A percentile compares a stretch with the other conserved stretches of the same genome.
Conservation (phyloP, 2,329 filamentous ascomycete species). For the Leptographium radiaticola region DNA sequence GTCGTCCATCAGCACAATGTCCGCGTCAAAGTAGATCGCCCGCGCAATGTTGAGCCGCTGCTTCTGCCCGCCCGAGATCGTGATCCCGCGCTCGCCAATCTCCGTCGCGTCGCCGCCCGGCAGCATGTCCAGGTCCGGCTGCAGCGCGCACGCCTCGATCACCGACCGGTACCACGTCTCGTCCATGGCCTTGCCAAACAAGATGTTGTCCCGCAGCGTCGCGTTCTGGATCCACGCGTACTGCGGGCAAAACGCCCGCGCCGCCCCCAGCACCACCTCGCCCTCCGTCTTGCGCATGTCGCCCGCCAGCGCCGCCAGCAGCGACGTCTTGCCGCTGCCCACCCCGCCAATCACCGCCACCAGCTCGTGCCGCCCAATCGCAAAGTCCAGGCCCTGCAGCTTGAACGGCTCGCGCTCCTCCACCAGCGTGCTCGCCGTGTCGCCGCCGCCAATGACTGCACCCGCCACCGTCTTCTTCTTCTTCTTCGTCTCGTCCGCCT, state of each 20-base stretch:
- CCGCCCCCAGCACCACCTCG: conserved; percentile 61
- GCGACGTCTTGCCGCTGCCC: conserved; percentile 78
- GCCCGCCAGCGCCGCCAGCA: conserved; percentile 78
- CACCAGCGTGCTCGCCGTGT: conserved; percentile 40
- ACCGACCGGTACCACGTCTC: conserved; percentile 70
- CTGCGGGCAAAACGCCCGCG: conserved; percentile 83
- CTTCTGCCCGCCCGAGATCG: conserved; percentile 89
- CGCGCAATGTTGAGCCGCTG: conserved; percentile 90
- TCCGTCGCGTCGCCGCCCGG: conserved; percentile 80
- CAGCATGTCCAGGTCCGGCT: conserved; percentile 83
- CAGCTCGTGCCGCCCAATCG: conserved; percentile 61
- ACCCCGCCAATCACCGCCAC: conserved; percentile 81
- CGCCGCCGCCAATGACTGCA: conserved; percentile 18
- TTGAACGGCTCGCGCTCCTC: conserved; percentile 57
- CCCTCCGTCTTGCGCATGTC: conserved; percentile 82
- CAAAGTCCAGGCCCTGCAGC: conserved; percentile 53
- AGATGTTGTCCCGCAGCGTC: conserved; percentile 74
- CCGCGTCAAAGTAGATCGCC: conserved; percentile 56
- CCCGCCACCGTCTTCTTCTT: background rate
- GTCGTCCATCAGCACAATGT: conserved; percentile 57
- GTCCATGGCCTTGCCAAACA: conserved; percentile 72
- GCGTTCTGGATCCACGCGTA: conserved; percentile 97
- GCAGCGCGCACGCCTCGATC: conserved; percentile 69
- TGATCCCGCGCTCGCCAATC: conserved; percentile 91
- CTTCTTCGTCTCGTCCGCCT: conserved; percentile 24